These are phyloP conservation scores for Podospora comata DNA, from an alignment of 495 filamentous ascomycete species.

Conservation along the genomic window DNA sequence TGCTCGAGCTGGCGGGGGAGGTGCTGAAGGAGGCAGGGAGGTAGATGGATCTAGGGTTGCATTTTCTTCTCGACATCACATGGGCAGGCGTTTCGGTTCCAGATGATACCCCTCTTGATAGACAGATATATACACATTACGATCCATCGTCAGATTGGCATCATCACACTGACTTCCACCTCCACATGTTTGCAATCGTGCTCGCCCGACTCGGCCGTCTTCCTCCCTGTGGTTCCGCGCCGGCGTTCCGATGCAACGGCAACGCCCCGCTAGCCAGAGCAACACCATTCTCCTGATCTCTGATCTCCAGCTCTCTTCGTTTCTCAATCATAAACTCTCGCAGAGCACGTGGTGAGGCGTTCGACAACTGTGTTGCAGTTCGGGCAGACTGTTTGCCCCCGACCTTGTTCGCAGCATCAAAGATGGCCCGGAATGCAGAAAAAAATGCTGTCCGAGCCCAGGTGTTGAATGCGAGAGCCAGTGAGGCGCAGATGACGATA, in stretches of 20 bases:
- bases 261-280: constrained; percentile 15
- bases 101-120: not conserved
- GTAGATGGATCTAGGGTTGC: not conserved
- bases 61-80: not conserved
- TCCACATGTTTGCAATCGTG: constrained; percentile 9
- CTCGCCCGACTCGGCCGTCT: constrained; percentile 10
- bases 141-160: not conserved
- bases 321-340: constrained; percentile 30
- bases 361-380: constrained; percentile 9
- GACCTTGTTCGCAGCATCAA: constrained; percentile 4
- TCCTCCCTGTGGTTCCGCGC: not conserved
- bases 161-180: constrained; percentile 7
- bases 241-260: constrained; percentile 13
- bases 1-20: constrained; percentile 22
- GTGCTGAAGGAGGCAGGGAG: not conserved
- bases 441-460: constrained; percentile 22
- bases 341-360: constrained; percentile 22
- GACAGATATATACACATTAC: not conserved
- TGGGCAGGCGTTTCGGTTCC: not conserved
- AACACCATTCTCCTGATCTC: not conserved
- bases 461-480: constrained; percentile 27
- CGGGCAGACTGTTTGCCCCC: not conserved
- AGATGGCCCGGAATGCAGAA: constrained; percentile 16
- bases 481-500: constrained; percentile 20
- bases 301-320: constrained; percentile 25